Evolutionary conservation across 306 rosid genomes (phyloP).

Genomic region (Comarum palustre): DNA sequence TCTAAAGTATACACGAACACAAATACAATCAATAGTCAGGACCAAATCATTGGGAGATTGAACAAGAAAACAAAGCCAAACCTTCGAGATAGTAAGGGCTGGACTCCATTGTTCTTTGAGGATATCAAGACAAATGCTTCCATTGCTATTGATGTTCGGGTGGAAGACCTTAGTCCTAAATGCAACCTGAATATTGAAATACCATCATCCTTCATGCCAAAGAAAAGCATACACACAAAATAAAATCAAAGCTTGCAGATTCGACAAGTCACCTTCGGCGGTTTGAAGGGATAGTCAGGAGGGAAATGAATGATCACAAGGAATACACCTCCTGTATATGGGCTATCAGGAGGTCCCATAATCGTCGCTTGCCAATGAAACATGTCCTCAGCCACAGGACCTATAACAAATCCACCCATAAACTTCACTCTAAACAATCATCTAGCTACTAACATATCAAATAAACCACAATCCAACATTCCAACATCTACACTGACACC

Average conservation of each 20-base stretch:
- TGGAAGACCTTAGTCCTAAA: constrained; percentile 78
- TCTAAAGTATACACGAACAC: not conserved
- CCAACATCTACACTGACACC: not conserved
- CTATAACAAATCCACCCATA: constrained; percentile 21
- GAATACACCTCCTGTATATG: constrained; percentile 71
- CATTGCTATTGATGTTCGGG: constrained; percentile 69
- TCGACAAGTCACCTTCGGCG: constrained; percentile 55
- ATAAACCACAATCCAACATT: not conserved
- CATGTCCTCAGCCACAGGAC: constrained; percentile 78
- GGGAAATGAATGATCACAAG: constrained; percentile 63
- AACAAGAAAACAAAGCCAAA: constrained; percentile 5
- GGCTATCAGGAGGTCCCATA: constrained; percentile 75
- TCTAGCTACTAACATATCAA: not conserved
- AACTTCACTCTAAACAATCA: not conserved
- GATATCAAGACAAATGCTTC: constrained; percentile 73
- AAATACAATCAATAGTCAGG: not conserved
- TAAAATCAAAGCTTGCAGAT: not conserved
- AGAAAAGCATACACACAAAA: not conserved
- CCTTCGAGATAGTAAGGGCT: constrained; percentile 72
- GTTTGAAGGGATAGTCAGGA: constrained; percentile 74
- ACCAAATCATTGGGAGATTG: not conserved
- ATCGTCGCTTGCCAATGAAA: constrained; percentile 74
- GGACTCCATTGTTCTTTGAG: constrained; percentile 81
- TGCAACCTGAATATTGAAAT: constrained; percentile 43
- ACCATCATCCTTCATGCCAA: constrained; percentile 1